Evolutionary conservation across 306 rosid genomes (phyloP).

Genomic region (Cyamopsis tetragonoloba): DNA sequence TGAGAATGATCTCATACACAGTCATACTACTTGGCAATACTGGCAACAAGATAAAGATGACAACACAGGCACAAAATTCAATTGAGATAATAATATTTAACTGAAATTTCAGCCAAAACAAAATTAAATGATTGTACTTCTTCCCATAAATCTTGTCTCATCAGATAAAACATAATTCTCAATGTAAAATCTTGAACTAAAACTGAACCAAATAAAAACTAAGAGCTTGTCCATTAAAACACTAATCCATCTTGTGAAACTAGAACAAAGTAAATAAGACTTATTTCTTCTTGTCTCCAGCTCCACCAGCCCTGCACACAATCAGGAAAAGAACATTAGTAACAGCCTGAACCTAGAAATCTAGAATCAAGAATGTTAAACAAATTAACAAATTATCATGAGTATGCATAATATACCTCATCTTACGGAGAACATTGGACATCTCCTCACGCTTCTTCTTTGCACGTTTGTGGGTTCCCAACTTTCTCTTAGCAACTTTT

Average conservation of each 20-base stretch:
- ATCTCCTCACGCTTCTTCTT: conserved; percentile 96
- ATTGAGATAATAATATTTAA: neutral
- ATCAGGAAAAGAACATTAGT: neutral
- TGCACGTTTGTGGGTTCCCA: conserved; percentile 85
- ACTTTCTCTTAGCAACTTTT: conserved; percentile 80
- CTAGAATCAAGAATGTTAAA: neutral
- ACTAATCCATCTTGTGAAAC: neutral
- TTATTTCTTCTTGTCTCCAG: conserved; percentile 76
- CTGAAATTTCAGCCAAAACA: neutral
- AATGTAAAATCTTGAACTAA: neutral
- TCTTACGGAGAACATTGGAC: conserved; percentile 80
- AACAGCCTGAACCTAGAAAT: neutral
- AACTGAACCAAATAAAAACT: neutral
- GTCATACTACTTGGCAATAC: no score
- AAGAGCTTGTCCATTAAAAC: neutral
- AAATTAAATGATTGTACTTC: neutral
- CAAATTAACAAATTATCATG: neutral
- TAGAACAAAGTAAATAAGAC: neutral
- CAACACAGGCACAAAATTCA: neutral
- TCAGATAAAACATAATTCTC: conserved; percentile 17
- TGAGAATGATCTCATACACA: no score
- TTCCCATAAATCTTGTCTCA: neutral
- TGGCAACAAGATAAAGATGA: no score
- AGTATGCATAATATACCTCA: conserved; percentile 46
- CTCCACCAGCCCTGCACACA: conserved; percentile 81